Base-by-base conservation (phyloP, 164 flowering plant genomes). In the Hamamelis virginiana region DNA sequence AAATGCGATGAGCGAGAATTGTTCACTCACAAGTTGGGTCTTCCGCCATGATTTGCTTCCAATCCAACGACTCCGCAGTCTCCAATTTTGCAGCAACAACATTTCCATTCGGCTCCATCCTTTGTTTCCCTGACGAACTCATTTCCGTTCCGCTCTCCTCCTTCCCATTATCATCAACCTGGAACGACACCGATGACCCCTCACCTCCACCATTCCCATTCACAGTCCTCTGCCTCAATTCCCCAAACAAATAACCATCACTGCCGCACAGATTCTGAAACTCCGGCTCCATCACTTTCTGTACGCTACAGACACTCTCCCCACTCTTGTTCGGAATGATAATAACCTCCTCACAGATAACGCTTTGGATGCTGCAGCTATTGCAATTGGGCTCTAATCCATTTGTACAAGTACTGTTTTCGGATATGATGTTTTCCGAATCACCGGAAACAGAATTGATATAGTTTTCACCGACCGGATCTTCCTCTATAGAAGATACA, bases 151-250 rank as follows among this genome's bases (percentile, higher is more conserved):
- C 64, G 10, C 27, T 71, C 68, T 76, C 81, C 64, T 73, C 83
- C 51, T n/a, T 64, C 53, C 44, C 66, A 62, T 55, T 72, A n/a
- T 59, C 69, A 8, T 38, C 64, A 19, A 22, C 48, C 69, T 15
- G 18, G 25, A 71, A 44, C 38, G 63, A n/a, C 10, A 21, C 46
- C 1, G 68, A 14, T 45, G 33, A 76, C 41, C 45, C 81, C 44
- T 45, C 64, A 5, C 43, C 81, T 56, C 63, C 75, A 60, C 55
- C 64, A 62, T 77, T 62, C 15, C 81, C 82, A 70, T 59, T 80
- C 44, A 87, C 87, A 76, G 57, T 81, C 78, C 94, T 86, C 83
- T 84, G 92, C 80, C 97, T 80, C 84, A 88, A 63, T 65, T 85
- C 89, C 64, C 83, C 86, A 45, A 43, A 65, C 45, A 58, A 21